Base-by-base conservation (phyloP, 139 green algal species). In the Closterium sp. region DNA sequence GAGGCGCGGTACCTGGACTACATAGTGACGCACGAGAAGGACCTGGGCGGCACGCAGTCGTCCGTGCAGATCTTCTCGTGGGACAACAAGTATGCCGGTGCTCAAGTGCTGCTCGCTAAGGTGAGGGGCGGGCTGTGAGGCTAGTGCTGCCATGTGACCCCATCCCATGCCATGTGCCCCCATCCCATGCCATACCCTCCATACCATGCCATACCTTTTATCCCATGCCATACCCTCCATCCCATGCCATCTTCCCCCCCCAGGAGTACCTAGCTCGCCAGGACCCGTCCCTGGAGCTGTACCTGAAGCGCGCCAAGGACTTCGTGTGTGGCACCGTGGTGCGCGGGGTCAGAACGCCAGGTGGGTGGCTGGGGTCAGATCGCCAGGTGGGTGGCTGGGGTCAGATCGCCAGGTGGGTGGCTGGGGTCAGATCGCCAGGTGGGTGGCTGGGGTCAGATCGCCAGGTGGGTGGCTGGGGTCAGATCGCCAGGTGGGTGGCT, bases 51-150 rank as follows among this genome's bases (percentile, higher is more conserved):
- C 25, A 87, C 88, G 35, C 25, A 33, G 5, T 55, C n/a, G 30
- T 33, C 31, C 12, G 35, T 84, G n/a, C 21, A 81, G 83, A 33
- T 43, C 30, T 93, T 93, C 33, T 64, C 23, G n/a, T 93, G 90
- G 90, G 90, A 93, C 87, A 86, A 93, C 86, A 93, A 93, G 87
- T 36, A 84, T 10, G 85, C 90, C 2, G 90, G 90, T 0, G 90
- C 87, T 3, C 90, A 93, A 4, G 16, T 93, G 23, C 30, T 92
- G 9, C 85, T 92, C 85, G 28, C 89, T 16, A 81, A 69, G 32
- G 88, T 91, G 10, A 31, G 36, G 7, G 31, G 0, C 88, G 7
- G 87, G 38, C 0, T 12, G 9, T 35, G 84, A 87, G 31, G 19
- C 28, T n/a, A n/a, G n/a, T n/a, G n/a, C n/a, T n/a, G n/a, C n/a